phyloP scores from a whole-genome alignment of 768 basidiomycete species.

The Rhizopogon salebrosus region DNA sequence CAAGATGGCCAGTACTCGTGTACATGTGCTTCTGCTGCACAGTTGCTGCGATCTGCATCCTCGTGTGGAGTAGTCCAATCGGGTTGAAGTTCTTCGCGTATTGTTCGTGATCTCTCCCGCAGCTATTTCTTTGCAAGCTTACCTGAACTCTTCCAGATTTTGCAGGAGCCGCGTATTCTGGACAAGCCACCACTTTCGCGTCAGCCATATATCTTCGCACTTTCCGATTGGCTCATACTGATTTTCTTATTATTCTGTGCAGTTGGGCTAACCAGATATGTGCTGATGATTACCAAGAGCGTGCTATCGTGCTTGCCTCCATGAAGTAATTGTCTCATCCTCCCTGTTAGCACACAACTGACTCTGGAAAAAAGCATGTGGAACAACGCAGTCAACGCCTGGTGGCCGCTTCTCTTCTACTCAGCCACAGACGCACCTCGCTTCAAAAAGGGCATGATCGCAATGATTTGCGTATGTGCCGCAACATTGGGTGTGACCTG shows the following conservation, averaged over 20 bases:
- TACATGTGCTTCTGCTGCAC: conserved; percentile 56
- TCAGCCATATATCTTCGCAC: conserved; percentile 23
- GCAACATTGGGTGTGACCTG: conserved; percentile 54
- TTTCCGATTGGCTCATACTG: not conserved
- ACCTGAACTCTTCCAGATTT: conserved; percentile 31
- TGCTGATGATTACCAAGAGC: conserved; percentile 64
- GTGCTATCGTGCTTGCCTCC: conserved; percentile 63
- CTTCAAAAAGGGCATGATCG: conserved; percentile 65
- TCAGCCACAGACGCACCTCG: conserved; percentile 67
- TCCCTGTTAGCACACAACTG: conserved; percentile 1
- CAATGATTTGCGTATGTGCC: conserved; percentile 54
- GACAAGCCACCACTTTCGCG: conserved; percentile 76
- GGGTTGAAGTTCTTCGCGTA: conserved; percentile 74
- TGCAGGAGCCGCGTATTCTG: conserved; percentile 64
- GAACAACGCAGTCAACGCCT: conserved; percentile 63
- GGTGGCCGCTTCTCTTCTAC: conserved; percentile 70
- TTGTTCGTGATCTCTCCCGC: conserved; percentile 35
- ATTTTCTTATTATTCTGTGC: conserved; percentile 4
- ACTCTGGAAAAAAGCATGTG: conserved; percentile 44
- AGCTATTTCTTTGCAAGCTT: not conserved
- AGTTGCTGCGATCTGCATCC: conserved; percentile 49
- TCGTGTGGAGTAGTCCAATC: conserved; percentile 55
- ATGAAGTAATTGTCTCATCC: conserved; percentile 51
- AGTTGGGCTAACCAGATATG: conserved; percentile 81
- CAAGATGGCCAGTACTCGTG: conserved; percentile 61